Conservation (phyloP, 2,329 filamentous ascomycete genomes). For the Beauveria sp. region DNA sequence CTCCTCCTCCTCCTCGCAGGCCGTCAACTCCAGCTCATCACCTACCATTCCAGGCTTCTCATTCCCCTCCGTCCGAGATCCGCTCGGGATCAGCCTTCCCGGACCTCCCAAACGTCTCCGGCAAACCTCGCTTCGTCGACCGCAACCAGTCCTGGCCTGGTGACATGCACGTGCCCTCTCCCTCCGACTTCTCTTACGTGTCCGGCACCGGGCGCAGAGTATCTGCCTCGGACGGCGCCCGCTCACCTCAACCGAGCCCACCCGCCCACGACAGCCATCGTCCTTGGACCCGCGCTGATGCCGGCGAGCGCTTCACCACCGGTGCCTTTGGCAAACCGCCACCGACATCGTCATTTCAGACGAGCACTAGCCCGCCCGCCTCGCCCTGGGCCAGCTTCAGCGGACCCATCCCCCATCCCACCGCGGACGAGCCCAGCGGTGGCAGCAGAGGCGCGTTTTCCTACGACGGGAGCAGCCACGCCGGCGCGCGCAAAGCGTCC, state of each 20-base stretch:
- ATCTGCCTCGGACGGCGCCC: background rate
- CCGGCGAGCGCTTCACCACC: slow-evolving; percentile 1
- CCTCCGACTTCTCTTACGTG: background rate
- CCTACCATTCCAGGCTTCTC: background rate
- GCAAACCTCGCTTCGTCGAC: background rate
- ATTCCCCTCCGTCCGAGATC: background rate
- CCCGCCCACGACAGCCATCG: background rate
- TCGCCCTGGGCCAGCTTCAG: slow-evolving; percentile 5
- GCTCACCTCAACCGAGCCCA: background rate
- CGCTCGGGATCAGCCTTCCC: background rate
- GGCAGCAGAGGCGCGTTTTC: background rate
- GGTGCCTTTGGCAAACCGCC: background rate
- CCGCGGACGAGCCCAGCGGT: background rate
- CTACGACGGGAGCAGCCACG: background rate
- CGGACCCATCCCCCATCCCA: background rate
- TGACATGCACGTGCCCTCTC: background rate
- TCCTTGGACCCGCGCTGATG: background rate
- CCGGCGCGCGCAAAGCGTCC: background rate
- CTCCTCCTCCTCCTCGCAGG: background rate
- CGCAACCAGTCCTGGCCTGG: slow-evolving; percentile 3
- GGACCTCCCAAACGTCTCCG: background rate
- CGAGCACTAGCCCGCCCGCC: background rate
- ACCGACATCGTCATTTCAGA: background rate
- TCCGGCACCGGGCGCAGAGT: background rate
- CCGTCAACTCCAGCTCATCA: background rate